phyloP scores from a whole-genome alignment of 305 asterid genomes.

The Petunia hybrid region DNA sequence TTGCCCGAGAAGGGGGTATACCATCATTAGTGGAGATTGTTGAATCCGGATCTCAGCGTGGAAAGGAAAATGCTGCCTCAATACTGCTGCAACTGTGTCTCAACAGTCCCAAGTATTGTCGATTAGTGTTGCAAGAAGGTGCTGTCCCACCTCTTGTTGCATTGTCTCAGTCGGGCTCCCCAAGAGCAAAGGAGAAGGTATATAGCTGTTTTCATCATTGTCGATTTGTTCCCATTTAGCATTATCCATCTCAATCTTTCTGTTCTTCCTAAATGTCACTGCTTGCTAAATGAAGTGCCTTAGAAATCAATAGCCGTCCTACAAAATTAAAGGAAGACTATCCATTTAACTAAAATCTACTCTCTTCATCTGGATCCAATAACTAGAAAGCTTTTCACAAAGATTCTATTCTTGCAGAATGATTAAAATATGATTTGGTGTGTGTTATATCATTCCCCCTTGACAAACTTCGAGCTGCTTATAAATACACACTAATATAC shows the following conservation, averaged over 20 bases:
- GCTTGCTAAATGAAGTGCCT: not conserved
- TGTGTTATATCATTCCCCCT: not conserved
- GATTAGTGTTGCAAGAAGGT: slow-evolving; percentile 88
- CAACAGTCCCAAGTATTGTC: slow-evolving; percentile 67
- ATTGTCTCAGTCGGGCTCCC: slow-evolving; percentile 85
- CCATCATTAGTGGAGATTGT: slow-evolving; percentile 79
- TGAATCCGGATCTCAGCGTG: slow-evolving; percentile 81
- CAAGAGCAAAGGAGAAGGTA: slow-evolving; percentile 95
- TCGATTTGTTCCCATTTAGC: slow-evolving; percentile 1
- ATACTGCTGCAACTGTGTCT: slow-evolving; percentile 82
- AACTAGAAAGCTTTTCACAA: not conserved
- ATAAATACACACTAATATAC: not conserved
- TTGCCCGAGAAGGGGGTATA: slow-evolving; percentile 86
- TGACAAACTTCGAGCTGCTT: not conserved
- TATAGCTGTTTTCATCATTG: slow-evolving; percentile 11
- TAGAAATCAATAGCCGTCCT: not conserved
- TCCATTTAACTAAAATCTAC: not conserved
- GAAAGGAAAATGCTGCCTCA: slow-evolving; percentile 94
- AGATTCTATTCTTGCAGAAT: not conserved
- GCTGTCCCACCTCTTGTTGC: slow-evolving; percentile 98
- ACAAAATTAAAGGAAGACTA: slow-evolving; percentile 10
- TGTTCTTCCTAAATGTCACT: slow-evolving; percentile 7
- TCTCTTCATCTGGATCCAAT: slow-evolving; percentile 24
- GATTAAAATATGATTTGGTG: not conserved
- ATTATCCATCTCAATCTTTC: not conserved